phyloP scores from a whole-genome alignment of 345 rosid species.

The Brassica cretica region DNA sequence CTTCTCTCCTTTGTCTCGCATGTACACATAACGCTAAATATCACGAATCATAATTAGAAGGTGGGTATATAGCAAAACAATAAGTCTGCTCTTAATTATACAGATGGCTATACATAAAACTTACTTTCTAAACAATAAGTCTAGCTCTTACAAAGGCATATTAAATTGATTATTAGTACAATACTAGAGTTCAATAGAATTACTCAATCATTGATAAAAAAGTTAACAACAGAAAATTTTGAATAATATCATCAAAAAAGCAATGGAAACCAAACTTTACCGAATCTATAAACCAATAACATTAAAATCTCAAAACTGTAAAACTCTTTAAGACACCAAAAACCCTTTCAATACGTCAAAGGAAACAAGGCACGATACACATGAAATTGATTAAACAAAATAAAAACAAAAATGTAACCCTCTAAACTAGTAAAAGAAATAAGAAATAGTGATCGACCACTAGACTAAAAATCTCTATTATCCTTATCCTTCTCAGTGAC shows the following conservation, averaged over 20 bases:
- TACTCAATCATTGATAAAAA: background rate
- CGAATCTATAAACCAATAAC: background rate
- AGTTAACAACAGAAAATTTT: background rate
- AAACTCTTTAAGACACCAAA: background rate
- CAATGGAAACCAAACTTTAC: background rate
- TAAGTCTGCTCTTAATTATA: background rate
- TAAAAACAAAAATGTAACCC: background rate
- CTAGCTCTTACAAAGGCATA: background rate
- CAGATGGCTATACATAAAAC: background rate
- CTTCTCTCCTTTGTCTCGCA: background rate
- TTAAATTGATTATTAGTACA: background rate
- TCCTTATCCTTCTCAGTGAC: constrained; percentile 23
- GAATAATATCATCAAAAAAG: background rate
- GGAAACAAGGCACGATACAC: background rate
- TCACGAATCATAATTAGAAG: background rate
- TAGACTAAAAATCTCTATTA: constrained; percentile 1
- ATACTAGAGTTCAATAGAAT: background rate
- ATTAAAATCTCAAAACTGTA: background rate
- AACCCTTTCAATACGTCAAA: background rate
- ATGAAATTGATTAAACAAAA: background rate
- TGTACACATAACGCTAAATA: background rate
- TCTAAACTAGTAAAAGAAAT: background rate
- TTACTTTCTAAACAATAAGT: background rate
- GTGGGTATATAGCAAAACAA: background rate
- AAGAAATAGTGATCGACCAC: background rate